Evolutionary conservation across 257 asterid species (phyloP).

Genomic region (Plantago ovata): DNA sequence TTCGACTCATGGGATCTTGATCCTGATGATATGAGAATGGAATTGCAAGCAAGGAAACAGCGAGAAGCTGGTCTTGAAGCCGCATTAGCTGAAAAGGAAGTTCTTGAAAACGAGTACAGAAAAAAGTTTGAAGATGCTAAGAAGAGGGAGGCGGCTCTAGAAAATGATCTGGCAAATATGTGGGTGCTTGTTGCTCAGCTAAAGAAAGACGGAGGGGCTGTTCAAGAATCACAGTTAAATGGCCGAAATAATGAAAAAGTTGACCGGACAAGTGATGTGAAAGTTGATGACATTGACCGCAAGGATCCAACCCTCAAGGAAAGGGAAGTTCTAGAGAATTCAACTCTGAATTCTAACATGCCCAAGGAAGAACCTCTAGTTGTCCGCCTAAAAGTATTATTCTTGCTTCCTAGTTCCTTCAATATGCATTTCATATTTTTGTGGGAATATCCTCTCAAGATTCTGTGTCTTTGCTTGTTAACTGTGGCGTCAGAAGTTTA

Average conservation of each 20-base stretch:
- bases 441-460: not conserved
- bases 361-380: slow-evolving; percentile 83
- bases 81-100: slow-evolving; percentile 83
- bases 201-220: slow-evolving; percentile 57
- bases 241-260: slow-evolving; percentile 30
- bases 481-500: no score
- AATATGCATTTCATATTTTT: slow-evolving; percentile 15
- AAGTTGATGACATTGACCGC: slow-evolving; percentile 35
- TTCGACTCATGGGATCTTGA: slow-evolving; percentile 75
- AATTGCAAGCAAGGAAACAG: slow-evolving; percentile 86
- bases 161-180: slow-evolving; percentile 97
- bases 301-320: slow-evolving; percentile 37
- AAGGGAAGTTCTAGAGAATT: slow-evolving; percentile 28
- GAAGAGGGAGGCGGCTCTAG: slow-evolving; percentile 85
- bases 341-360: slow-evolving; percentile 33
- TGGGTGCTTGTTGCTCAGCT: slow-evolving; percentile 98
- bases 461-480: not conserved
- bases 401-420: slow-evolving; percentile 13
- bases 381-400: slow-evolving; percentile 71
- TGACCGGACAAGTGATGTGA: slow-evolving; percentile 32
- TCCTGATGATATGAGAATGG: slow-evolving; percentile 74
- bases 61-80: slow-evolving; percentile 83
- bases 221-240: slow-evolving; percentile 38
- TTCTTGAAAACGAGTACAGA: slow-evolving; percentile 69
- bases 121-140: slow-evolving; percentile 77